These are phyloP conservation scores for Immersiporthe knoxdaviesiana DNA, from an alignment of 2,329 filamentous ascomycete genomes.

Conservation along the genomic window DNA sequence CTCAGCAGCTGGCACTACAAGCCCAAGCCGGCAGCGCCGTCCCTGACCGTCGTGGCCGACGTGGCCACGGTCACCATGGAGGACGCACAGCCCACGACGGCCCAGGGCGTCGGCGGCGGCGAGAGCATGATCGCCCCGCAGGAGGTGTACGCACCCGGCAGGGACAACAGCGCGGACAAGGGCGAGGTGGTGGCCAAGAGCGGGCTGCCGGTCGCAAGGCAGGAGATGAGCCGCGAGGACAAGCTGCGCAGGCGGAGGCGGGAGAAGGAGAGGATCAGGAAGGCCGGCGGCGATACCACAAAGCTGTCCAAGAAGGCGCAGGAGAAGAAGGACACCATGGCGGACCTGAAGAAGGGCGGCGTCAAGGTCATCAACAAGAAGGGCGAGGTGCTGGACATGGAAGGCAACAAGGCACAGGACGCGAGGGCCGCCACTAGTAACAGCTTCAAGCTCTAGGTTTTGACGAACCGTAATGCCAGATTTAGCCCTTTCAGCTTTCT, in stretches of 20 bases:
- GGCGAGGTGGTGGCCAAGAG: constrained; percentile 78
- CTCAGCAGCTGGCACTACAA: constrained; percentile 95
- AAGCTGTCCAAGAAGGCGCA: constrained; percentile 62
- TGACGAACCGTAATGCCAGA: neutral
- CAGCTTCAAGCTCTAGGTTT: constrained; percentile 64
- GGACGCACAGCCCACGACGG: constrained; percentile 86
- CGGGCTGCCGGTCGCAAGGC: constrained; percentile 75
- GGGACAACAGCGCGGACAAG: constrained; percentile 61
- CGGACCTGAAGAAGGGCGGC: constrained; percentile 65
- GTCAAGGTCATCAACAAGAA: constrained; percentile 92
- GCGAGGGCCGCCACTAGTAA: constrained; percentile 56
- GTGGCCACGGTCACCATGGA: constrained; percentile 94
- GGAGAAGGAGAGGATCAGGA: constrained; percentile 83
- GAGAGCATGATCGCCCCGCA: constrained; percentile 86
- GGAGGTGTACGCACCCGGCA: constrained; percentile 85
- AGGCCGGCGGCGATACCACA: constrained; percentile 59
- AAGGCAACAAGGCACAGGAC: constrained; percentile 73
- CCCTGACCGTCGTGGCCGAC: constrained; percentile 84
- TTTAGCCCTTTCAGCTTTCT: too few relatives aligned
- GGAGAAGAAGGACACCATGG: constrained; percentile 53
- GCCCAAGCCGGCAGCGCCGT: constrained; percentile 80
- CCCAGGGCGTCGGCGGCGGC: constrained; percentile 70
- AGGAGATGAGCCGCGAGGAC: constrained; percentile 88
- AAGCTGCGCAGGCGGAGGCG: constrained; percentile 75
- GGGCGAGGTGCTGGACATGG: constrained; percentile 81